phyloP scores from a whole-genome alignment of 164 flowering plant genomes.

The Echeveria elegans region DNA sequence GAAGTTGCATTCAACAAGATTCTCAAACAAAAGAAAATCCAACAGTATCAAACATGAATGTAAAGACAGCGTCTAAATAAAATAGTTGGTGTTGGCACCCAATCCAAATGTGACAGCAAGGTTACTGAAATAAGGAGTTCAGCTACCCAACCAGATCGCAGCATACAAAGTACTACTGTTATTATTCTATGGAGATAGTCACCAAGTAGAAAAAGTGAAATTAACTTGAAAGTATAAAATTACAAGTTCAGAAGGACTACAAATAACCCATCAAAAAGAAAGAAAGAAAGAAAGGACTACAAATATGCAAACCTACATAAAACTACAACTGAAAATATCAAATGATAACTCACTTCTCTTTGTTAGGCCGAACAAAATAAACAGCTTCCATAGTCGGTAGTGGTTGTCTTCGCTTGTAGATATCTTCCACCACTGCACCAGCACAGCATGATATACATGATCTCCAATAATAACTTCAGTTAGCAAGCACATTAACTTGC shows the following conservation, averaged over 20 bases:
- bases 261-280: too few relatives aligned
- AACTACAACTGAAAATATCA: neutral
- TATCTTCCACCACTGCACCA: slow-evolving; percentile 95
- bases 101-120: too few relatives aligned
- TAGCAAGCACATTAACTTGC: neutral
- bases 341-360: slow-evolving; percentile 60
- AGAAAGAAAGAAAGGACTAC: too few relatives aligned
- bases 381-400: slow-evolving; percentile 94
- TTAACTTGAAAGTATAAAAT: neutral
- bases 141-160: too few relatives aligned
- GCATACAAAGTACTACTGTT: too few relatives aligned
- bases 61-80: too few relatives aligned
- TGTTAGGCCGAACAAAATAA: slow-evolving; percentile 88
- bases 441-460: slow-evolving; percentile 6
- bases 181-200: too few relatives aligned
- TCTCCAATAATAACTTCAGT: neutral
- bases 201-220: too few relatives aligned
- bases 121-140: too few relatives aligned
- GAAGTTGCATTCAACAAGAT: neutral
- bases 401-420: slow-evolving; percentile 88
- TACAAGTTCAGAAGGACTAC: neutral
- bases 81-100: too few relatives aligned
- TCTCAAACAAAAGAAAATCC: neutral
- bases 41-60: neutral
- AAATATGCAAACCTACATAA: too few relatives aligned